Conservation (phyloP, 129 eudicot species). For the Chrysanthemum makinoi region DNA sequence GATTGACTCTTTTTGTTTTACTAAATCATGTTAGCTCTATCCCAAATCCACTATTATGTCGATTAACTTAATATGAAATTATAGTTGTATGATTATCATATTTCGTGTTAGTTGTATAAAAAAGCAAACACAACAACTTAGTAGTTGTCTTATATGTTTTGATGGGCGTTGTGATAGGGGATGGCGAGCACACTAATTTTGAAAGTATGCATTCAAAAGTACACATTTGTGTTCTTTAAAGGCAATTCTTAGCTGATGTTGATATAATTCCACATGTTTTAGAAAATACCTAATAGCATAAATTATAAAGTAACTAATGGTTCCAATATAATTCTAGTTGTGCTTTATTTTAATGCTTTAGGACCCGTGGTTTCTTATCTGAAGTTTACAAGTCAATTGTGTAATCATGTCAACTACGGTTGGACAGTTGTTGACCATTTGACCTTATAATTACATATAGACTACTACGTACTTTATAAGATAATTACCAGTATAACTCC, state of each 20-base stretch:
- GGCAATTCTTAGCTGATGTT: constrained; percentile 20
- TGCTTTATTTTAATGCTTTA: constrained; percentile 4
- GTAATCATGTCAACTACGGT: not conserved
- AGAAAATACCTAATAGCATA: constrained; percentile 13
- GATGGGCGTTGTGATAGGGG: constrained; percentile 13
- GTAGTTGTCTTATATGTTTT: constrained; percentile 7
- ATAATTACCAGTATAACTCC: not conserved
- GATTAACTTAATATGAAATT: not conserved
- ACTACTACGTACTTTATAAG: not conserved
- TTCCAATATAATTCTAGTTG: constrained; percentile 17
- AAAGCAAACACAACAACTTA: not conserved
- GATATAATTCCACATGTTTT: constrained; percentile 17
- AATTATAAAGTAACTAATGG: constrained; percentile 7
- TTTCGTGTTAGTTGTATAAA: not conserved
- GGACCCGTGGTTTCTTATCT: not conserved
- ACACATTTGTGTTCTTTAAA: constrained; percentile 25
- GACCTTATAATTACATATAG: not conserved
- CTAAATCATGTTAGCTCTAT: not conserved
- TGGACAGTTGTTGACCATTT: not conserved
- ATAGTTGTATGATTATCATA: not conserved
- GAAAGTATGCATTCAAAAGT: constrained; percentile 25
- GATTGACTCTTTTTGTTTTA: not conserved
- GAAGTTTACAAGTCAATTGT: not conserved
- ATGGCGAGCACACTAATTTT: constrained; percentile 31
- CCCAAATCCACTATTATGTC: not conserved